phyloP scores from a whole-genome alignment of 148 eudicot species.

The Persicaria tinctoria region DNA sequence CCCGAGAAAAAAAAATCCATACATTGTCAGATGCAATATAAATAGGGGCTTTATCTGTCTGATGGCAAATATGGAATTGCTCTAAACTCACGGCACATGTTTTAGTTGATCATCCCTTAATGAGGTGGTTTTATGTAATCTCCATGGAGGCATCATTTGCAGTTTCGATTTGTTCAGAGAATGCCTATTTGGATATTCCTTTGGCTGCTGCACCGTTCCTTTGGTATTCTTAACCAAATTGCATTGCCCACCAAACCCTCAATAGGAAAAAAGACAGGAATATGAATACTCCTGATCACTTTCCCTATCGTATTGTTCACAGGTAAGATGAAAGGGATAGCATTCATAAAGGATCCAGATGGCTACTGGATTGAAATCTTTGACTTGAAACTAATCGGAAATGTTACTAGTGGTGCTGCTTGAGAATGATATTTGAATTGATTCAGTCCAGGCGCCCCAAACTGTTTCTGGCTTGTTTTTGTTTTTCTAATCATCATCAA shows the following conservation, averaged over 20 bases:
- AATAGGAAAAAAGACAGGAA: not conserved
- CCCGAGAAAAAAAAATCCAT: not conserved
- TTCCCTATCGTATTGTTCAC: slow-evolving; percentile 15
- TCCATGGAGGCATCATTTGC: not conserved
- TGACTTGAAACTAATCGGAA: slow-evolving; percentile 49
- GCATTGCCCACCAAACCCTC: not conserved
- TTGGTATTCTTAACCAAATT: not conserved
- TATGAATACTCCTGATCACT: not conserved
- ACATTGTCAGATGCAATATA: not conserved
- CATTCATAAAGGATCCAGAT: slow-evolving; percentile 95
- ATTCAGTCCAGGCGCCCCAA: not conserved
- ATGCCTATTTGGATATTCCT: not conserved
- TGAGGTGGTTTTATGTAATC: too few species aligned
- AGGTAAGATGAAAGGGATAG: slow-evolving; percentile 85
- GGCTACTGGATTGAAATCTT: slow-evolving; percentile 97
- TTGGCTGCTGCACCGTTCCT: not conserved
- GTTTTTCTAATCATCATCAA: not conserved
- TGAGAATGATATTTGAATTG: not conserved
- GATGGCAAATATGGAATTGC: not conserved
- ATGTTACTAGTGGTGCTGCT: slow-evolving; percentile 28
- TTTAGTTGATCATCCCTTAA: too few species aligned
- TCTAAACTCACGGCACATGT: not conserved
- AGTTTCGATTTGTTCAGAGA: not conserved
- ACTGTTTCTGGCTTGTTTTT: not conserved
- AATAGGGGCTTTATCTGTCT: not conserved